A percentile compares a stretch with the other conserved stretches of the same genome.
Evolutionary conservation across 768 basidiomycete genomes (phyloP).

Genomic region (Trametes cinnabarina): DNA sequence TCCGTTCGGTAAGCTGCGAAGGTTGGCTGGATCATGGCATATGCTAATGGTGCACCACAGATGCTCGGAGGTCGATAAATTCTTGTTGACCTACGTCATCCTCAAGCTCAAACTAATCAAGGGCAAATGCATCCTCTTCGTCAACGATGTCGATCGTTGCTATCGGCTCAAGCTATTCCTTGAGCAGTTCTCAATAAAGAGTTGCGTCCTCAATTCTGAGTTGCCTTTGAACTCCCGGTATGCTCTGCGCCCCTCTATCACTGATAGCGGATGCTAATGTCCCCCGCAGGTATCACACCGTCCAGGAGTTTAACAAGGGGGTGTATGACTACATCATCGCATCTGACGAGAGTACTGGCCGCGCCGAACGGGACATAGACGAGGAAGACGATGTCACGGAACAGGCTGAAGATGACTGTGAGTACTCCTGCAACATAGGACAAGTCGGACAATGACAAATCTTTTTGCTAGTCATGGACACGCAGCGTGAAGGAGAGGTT

Average conservation of each 20-base stretch:
- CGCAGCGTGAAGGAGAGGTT: conserved; percentile 42
- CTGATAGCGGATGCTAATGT: conserved; percentile 1
- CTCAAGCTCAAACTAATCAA: conserved; percentile 94
- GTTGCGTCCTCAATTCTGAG: conserved; percentile 94
- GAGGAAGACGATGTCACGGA: conserved; percentile 39
- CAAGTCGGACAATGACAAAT: not conserved
- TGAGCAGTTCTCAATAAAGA: conserved; percentile 95
- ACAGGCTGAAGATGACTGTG: conserved; percentile 39
- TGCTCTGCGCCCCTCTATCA: not conserved
- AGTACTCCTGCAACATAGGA: conserved; percentile 16
- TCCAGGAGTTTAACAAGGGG: conserved; percentile 98
- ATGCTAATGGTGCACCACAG: conserved; percentile 33
- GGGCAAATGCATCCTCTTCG: conserved; percentile 95
- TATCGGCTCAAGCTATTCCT: conserved; percentile 98
- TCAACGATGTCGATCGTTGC: conserved; percentile 91
- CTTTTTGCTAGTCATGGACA: conserved; percentile 46
- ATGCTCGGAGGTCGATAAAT: conserved; percentile 95
- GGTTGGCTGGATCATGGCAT: not conserved
- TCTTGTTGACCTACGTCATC: conserved; percentile 92
- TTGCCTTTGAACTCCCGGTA: conserved; percentile 91
- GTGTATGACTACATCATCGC: conserved; percentile 99
- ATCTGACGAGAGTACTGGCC: conserved; percentile 80
- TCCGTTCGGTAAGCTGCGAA: conserved; percentile 57
- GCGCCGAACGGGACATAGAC: conserved; percentile 49
- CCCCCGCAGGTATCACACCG: conserved; percentile 77